Conservation (phyloP, 768 basidiomycete species). For the Panaeolus papilionaceus region DNA sequence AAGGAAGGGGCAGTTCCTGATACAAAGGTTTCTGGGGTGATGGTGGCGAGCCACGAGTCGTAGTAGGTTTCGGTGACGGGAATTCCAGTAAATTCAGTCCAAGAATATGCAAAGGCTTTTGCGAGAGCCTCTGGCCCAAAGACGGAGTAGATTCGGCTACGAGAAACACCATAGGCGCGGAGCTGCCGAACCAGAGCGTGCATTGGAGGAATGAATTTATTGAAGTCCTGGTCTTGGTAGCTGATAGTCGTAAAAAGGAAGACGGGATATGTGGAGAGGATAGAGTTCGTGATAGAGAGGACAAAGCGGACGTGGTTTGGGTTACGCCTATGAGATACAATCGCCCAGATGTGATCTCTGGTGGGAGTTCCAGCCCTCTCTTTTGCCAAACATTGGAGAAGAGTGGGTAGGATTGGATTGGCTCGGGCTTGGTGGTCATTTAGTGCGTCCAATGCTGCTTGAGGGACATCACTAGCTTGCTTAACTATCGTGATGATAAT, state of each 20-base stretch:
- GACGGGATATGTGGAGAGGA: slow-evolving; percentile 66
- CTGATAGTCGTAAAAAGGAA: slow-evolving; percentile 63
- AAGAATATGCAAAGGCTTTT: slow-evolving; percentile 50
- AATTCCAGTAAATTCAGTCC: slow-evolving; percentile 54
- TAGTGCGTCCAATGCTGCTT: slow-evolving; percentile 43
- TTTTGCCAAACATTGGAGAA: slow-evolving; percentile 33
- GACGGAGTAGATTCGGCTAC: slow-evolving; percentile 60
- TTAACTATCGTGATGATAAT: slow-evolving; percentile 7
- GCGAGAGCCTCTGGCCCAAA: slow-evolving; percentile 62
- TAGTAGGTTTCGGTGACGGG: slow-evolving; percentile 57
- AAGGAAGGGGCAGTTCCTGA: slow-evolving; percentile 24
- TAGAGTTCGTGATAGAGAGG: slow-evolving; percentile 62
- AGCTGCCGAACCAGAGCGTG: slow-evolving; percentile 47
- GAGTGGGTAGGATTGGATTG: slow-evolving; percentile 48
- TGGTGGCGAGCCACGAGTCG: slow-evolving; percentile 60
- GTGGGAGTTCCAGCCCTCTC: slow-evolving; percentile 24
- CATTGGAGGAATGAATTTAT: slow-evolving; percentile 48
- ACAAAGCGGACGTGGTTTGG: slow-evolving; percentile 51
- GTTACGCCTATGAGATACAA: slow-evolving; percentile 25
- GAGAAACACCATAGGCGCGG: slow-evolving; percentile 30
- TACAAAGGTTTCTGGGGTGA: slow-evolving; percentile 51
- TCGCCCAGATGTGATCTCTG: slow-evolving; percentile 42
- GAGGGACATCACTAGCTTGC: slow-evolving; percentile 39
- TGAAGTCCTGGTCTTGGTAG: slow-evolving; percentile 41
- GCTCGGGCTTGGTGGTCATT: slow-evolving; percentile 42